Percentiles rank a stretch among this genome's conserved stretches.
These are phyloP conservation scores for Cercospora sojina DNA, from an alignment of 2,329 filamentous ascomycete species.

Conservation along the genomic window DNA sequence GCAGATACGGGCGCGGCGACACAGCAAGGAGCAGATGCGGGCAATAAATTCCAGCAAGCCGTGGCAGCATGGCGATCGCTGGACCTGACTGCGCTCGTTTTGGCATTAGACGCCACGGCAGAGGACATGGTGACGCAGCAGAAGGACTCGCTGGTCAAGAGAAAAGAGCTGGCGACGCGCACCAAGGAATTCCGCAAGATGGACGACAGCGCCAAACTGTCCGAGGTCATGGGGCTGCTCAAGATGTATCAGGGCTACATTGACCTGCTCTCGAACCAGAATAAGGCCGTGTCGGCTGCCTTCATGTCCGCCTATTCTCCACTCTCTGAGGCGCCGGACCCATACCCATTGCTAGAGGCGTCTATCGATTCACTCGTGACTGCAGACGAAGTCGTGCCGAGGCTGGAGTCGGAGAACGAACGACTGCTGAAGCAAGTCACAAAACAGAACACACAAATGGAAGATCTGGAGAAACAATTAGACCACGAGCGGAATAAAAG, in stretches of 20 bases:
- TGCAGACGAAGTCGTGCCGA: constrained; percentile 88
- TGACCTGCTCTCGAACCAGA: constrained; percentile 92
- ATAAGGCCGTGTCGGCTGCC: constrained; percentile 87
- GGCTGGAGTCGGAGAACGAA: constrained; percentile 82
- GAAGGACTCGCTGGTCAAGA: constrained; percentile 89
- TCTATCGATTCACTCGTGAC: constrained; percentile 91
- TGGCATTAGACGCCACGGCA: constrained; percentile 86
- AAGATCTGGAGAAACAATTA: constrained; percentile 77
- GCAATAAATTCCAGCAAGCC: constrained; percentile 95
- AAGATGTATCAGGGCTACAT: constrained; percentile 96
- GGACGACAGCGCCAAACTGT: constrained; percentile 81
- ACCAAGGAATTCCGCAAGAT: constrained; percentile 97
- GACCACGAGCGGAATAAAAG: constrained; percentile 72
- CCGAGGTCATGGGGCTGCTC: constrained; percentile 82
- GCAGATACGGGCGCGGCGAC: constrained; percentile 8
- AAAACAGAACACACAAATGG: constrained; percentile 74
- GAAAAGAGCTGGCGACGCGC: constrained; percentile 97
- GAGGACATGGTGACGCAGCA: constrained; percentile 93
- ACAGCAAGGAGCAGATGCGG: constrained; percentile 49
- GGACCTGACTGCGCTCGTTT: constrained; percentile 79
- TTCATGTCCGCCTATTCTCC: constrained; percentile 93
- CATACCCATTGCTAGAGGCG: constrained; percentile 92
- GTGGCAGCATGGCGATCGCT: constrained; percentile 95
- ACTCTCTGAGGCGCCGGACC: constrained; percentile 91
- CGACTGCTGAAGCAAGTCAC: constrained; percentile 77